phyloP scores from a whole-genome alignment of 805 yeast genomes.

The Wickerhamomyces queroliae region DNA sequence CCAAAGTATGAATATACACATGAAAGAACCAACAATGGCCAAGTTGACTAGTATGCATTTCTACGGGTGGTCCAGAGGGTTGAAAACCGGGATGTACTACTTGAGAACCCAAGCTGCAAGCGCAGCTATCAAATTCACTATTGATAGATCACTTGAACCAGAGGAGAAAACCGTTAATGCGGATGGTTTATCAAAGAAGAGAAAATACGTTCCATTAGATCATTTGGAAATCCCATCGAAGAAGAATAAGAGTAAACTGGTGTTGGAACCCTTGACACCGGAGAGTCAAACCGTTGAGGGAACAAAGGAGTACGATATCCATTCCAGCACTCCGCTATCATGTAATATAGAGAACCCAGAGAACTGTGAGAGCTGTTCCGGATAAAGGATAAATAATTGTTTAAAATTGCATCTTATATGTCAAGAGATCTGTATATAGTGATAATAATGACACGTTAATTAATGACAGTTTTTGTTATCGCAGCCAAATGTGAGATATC shows the following conservation, averaged over 20 bases:
- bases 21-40: slow-evolving; percentile 90
- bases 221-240: neutral
- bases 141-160: slow-evolving; percentile 42
- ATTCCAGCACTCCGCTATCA: slow-evolving; percentile 12
- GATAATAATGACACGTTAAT: neutral
- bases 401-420: neutral
- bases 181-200: slow-evolving; percentile 2
- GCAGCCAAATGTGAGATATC: no score
- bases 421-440: neutral
- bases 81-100: slow-evolving; percentile 98
- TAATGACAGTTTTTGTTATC: no score
- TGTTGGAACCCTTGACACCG: neutral
- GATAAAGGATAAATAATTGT: slow-evolving; percentile 14
- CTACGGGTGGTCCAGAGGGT: slow-evolving; percentile 97
- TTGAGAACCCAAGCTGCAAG: slow-evolving; percentile 96
- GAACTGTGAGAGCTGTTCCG: slow-evolving; percentile 34
- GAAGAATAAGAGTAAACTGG: neutral
- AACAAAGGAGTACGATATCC: slow-evolving; percentile 7
- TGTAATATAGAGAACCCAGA: slow-evolving; percentile 17
- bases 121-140: slow-evolving; percentile 90
- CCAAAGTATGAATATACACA: slow-evolving; percentile 85
- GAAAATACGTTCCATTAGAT: slow-evolving; percentile 5
- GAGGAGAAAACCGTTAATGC: slow-evolving; percentile 1
- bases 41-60: slow-evolving; percentile 97
- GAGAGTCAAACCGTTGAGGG: neutral